Conservation (phyloP, 225 moss, liverwort and hornwort genomes). For the Marchantia paleacea region DNA sequence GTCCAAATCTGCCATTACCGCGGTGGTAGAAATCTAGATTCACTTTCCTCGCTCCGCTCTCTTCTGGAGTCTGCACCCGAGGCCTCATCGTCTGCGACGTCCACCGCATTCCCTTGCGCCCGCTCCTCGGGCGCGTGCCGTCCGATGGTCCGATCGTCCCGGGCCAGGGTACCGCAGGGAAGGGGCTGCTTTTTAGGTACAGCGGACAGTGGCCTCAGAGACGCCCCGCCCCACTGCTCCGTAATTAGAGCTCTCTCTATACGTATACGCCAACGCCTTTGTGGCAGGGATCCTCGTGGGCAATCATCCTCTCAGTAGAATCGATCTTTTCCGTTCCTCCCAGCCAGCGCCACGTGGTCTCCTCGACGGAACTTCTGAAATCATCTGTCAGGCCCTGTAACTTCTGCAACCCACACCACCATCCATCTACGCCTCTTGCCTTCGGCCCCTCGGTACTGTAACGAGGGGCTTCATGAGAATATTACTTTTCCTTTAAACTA, state of each 20-base stretch:
- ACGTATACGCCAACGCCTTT: conserved; percentile 11
- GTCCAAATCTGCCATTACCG: conserved; percentile 1
- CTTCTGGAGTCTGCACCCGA: background rate
- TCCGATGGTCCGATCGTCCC: background rate
- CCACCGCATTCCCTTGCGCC: background rate
- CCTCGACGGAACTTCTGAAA: background rate
- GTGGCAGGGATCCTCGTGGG: conserved; percentile 15
- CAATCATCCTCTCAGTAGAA: conserved; percentile 10
- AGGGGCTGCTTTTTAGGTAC: background rate
- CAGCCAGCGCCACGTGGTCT: background rate
- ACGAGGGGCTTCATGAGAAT: background rate
- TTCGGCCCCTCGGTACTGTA: background rate
- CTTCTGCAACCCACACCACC: background rate
- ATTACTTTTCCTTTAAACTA: background rate
- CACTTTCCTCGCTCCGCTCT: background rate
- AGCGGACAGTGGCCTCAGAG: background rate
- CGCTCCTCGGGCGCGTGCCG: background rate
- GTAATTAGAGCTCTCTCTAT: conserved; percentile 7
- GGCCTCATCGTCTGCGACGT: background rate
- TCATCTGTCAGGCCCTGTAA: background rate
- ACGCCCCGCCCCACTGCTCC: background rate
- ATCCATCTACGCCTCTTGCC: background rate
- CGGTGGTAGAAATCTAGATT: conserved; percentile 7
- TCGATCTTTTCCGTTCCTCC: background rate
- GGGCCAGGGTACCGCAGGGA: background rate